A percentile compares a stretch with the other conserved stretches of the same genome.
These are phyloP conservation scores for Dictyostelium capitatum DNA, from an alignment of 78 protist genomes.

Conservation along the genomic window DNA sequence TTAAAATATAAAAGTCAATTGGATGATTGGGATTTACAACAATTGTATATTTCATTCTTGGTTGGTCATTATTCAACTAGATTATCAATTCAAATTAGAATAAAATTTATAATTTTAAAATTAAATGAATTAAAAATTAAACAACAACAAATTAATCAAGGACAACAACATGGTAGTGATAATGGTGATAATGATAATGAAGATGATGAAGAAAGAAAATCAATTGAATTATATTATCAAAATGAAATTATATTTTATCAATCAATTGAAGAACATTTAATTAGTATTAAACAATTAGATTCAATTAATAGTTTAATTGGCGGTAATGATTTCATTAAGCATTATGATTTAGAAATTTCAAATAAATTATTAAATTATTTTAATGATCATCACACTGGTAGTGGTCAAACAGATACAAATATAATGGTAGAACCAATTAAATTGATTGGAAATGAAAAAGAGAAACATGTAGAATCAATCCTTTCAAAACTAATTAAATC, in stretches of 20 bases:
- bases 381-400: not conserved
- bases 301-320: not conserved
- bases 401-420: not conserved
- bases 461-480: not conserved
- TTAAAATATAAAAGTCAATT: slow-evolving; percentile 33
- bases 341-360: slow-evolving; percentile 5
- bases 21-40: slow-evolving; percentile 21
- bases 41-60: not conserved
- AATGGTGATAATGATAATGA: not conserved
- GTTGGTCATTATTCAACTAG: slow-evolving; percentile 28
- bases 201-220: not conserved
- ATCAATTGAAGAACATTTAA: slow-evolving; percentile 18
- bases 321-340: not conserved
- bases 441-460: not conserved
- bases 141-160: not conserved
- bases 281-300: slow-evolving; percentile 6
- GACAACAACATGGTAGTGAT: not conserved
- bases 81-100: slow-evolving; percentile 13
- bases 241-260: not conserved
- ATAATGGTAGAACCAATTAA: not conserved
- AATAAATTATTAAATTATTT: not conserved
- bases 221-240: not conserved
- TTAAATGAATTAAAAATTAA: not conserved
- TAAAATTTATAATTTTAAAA: not conserved
- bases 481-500: not conserved